Evolutionary conservation across 2,329 filamentous ascomycete genomes (phyloP).

Genomic region (Sarocladium strictum): DNA sequence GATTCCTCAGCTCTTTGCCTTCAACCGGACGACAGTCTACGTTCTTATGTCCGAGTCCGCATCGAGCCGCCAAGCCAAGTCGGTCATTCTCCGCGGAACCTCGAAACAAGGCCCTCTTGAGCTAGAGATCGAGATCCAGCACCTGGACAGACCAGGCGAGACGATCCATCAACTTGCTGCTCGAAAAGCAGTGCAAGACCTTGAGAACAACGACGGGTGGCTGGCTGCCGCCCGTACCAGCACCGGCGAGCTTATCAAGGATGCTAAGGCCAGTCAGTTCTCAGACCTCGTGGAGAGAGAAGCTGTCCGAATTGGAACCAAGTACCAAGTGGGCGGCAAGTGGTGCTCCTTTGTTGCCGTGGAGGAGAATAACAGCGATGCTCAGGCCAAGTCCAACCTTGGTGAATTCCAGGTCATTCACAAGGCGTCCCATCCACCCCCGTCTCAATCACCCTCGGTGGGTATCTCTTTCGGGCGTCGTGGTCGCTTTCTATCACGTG

Average conservation of each 20-base stretch:
- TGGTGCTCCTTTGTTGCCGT: conserved; percentile 71
- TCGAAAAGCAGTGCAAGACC: conserved; percentile 59
- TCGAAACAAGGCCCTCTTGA: conserved; percentile 53
- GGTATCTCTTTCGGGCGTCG: too few relatives aligned
- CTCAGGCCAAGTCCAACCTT: neutral
- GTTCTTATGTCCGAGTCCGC: conserved; percentile 53
- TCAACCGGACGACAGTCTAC: conserved; percentile 60
- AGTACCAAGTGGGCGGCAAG: conserved; percentile 61
- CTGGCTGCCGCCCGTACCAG: conserved; percentile 44
- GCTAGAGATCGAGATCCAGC: conserved; percentile 57
- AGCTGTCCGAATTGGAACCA: conserved; percentile 57
- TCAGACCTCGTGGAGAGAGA: conserved; percentile 58
- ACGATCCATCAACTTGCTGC: conserved; percentile 67
- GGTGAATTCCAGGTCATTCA: neutral
- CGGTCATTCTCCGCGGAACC: conserved; percentile 52
- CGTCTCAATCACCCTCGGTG: too few relatives aligned
- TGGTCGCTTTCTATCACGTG: too few relatives aligned
- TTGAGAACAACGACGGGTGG: conserved; percentile 68
- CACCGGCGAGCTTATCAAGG: conserved; percentile 36
- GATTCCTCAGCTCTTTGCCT: conserved; percentile 61
- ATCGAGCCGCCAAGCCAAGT: conserved; percentile 33
- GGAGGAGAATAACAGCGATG: conserved; percentile 36
- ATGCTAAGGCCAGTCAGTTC: conserved; percentile 44
- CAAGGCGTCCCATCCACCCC: too few relatives aligned
- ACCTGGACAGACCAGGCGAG: conserved; percentile 36